Conservation (phyloP, 2,329 filamentous ascomycete genomes). For the Elsinoe batatas region DNA sequence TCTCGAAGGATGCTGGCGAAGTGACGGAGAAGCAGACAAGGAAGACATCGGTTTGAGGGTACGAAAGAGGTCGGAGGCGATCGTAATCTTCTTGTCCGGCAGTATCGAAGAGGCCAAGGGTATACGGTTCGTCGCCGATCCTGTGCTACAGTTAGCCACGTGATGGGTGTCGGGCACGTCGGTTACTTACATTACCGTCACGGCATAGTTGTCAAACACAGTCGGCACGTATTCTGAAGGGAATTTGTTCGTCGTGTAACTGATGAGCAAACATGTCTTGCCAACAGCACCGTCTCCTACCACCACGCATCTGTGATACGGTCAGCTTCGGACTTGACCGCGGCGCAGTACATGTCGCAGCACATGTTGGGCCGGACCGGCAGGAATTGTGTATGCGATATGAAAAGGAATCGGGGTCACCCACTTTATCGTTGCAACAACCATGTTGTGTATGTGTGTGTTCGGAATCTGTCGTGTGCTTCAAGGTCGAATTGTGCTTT, state of each 20-base stretch:
- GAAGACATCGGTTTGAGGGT: slow-evolving; percentile 97
- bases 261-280: slow-evolving; percentile 98
- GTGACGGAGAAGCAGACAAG: slow-evolving; percentile 98
- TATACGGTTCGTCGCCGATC: slow-evolving; percentile 99
- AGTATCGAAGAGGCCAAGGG: slow-evolving; percentile 93
- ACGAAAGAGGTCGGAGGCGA: slow-evolving; percentile 87
- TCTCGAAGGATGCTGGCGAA: slow-evolving; percentile 94
- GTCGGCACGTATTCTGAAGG: slow-evolving; percentile 99
- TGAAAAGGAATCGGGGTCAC: slow-evolving; percentile 2
- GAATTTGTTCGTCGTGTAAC: slow-evolving; percentile 99
- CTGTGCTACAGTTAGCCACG: slow-evolving; percentile 40
- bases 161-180: background rate
- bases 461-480: background rate
- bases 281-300: slow-evolving; percentile 98
- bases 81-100: slow-evolving; percentile 99
- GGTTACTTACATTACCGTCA: slow-evolving; percentile 92
- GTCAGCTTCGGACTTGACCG: background rate
- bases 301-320: slow-evolving; percentile 71
- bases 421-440: slow-evolving; percentile 28
- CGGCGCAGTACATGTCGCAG: background rate
- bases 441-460: slow-evolving; percentile 19
- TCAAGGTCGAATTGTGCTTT: background rate
- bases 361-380: slow-evolving; percentile 10
- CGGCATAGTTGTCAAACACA: slow-evolving; percentile 99
- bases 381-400: background rate